These are phyloP conservation scores for Salisapilia sapeloensis DNA, from an alignment of 352 stramenopile genomes.

Conservation along the genomic window DNA sequence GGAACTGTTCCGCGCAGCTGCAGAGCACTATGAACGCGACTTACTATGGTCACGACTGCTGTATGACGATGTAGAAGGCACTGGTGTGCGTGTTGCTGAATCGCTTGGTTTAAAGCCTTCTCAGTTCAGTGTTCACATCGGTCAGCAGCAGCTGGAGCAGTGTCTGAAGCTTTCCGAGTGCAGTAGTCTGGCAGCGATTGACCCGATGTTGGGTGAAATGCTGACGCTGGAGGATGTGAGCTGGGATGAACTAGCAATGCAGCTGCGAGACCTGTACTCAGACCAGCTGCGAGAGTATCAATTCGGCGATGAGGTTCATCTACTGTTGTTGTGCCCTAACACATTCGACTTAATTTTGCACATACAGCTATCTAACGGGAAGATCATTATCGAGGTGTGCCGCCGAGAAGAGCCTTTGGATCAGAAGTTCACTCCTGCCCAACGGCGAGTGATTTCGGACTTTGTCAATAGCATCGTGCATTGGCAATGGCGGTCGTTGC, in stretches of 20 bases:
- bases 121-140: conserved; percentile 57
- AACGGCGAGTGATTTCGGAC: conserved; percentile 66
- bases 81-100: conserved; percentile 27
- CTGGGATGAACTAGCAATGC: conserved; percentile 63
- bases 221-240: conserved; percentile 41
- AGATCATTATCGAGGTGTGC: conserved; percentile 62
- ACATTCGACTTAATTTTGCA: conserved; percentile 81
- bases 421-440: conserved; percentile 60
- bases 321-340: conserved; percentile 64
- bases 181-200: conserved; percentile 58
- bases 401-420: conserved; percentile 64
- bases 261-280: conserved; percentile 59
- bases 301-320: conserved; percentile 58
- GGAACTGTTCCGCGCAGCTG: conserved; percentile 62
- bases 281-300: conserved; percentile 75
- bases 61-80: conserved; percentile 36
- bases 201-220: conserved; percentile 51
- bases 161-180: conserved; percentile 68
- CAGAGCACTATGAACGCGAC: conserved; percentile 72
- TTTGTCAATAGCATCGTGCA: conserved; percentile 81
- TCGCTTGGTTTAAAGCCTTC: conserved; percentile 28
- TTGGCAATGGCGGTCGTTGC: conserved; percentile 75
- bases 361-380: conserved; percentile 35
- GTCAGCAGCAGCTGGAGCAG: conserved; percentile 67
- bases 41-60: conserved; percentile 72